A percentile compares a stretch with the other conserved stretches of the same genome.
These are phyloP conservation scores for Pseudopyricularia cyperi DNA, from an alignment of 2,329 filamentous ascomycete genomes.

Conservation along the genomic window DNA sequence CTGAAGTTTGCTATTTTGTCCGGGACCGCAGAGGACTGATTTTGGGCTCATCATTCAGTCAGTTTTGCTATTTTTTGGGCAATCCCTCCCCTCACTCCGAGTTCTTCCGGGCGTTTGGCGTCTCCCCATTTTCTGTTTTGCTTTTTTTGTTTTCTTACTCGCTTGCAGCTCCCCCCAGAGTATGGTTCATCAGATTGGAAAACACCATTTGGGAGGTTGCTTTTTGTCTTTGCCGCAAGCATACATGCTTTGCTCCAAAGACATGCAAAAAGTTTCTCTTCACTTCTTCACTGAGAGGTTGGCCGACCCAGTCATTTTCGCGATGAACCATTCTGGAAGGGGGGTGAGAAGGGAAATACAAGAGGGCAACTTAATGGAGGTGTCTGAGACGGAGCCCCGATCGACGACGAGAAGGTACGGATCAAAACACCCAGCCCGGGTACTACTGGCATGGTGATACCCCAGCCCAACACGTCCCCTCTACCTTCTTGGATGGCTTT, in stretches of 20 bases:
- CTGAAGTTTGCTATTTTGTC: background rate
- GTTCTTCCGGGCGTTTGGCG: background rate
- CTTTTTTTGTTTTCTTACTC: slow-evolving; percentile 13
- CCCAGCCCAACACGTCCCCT: slow-evolving; percentile 15
- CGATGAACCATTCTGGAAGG: slow-evolving; percentile 18
- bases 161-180: slow-evolving; percentile 23
- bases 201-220: slow-evolving; percentile 31
- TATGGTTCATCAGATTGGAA: slow-evolving; percentile 36
- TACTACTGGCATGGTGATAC: slow-evolving; percentile 5
- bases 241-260: background rate
- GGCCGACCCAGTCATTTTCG: slow-evolving; percentile 29
- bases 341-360: slow-evolving; percentile 21
- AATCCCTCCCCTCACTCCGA: background rate
- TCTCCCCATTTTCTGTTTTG: slow-evolving; percentile 2
- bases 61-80: slow-evolving; percentile 3
- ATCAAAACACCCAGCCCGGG: slow-evolving; percentile 7
- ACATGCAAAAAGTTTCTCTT: slow-evolving; percentile 18
- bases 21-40: background rate
- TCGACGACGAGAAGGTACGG: slow-evolving; percentile 5
- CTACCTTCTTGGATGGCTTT: slow-evolving; percentile 9
- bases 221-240: slow-evolving; percentile 11
- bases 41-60: background rate
- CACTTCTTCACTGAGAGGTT: slow-evolving; percentile 36
- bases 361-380: background rate
- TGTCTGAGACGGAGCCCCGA: background rate